These are phyloP conservation scores for Candolleomyces efflorescens DNA, from an alignment of 768 basidiomycete genomes.

Conservation along the genomic window DNA sequence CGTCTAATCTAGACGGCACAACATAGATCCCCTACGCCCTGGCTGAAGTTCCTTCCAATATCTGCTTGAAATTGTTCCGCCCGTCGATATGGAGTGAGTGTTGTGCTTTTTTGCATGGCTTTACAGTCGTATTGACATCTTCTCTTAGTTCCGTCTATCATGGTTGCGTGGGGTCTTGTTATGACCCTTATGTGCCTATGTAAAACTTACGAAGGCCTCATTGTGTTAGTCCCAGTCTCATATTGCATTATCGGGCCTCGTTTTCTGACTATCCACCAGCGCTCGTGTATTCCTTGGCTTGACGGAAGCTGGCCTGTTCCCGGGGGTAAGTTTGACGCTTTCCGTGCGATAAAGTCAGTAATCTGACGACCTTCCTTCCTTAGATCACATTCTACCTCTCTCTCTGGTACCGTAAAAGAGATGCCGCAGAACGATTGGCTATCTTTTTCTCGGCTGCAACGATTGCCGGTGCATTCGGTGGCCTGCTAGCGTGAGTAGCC, in stretches of 20 bases:
- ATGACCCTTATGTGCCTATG: constrained; percentile 28
- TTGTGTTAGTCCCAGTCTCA: constrained; percentile 15
- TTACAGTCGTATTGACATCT: not conserved
- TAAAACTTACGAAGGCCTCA: constrained; percentile 22
- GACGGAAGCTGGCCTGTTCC: constrained; percentile 33
- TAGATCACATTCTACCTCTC: constrained; percentile 43
- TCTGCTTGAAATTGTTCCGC: constrained; percentile 24
- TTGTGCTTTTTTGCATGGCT: not conserved
- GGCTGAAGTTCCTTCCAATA: constrained; percentile 29
- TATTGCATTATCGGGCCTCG: not conserved
- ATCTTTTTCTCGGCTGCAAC: constrained; percentile 63
- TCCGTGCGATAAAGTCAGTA: not conserved
- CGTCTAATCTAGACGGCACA: not conserved
- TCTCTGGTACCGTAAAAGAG: constrained; percentile 55
- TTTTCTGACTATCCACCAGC: constrained; percentile 11
- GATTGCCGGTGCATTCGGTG: constrained; percentile 46
- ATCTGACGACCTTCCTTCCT: not conserved
- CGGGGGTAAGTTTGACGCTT: constrained; percentile 19
- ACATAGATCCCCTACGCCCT: constrained; percentile 25
- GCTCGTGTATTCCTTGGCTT: constrained; percentile 35
- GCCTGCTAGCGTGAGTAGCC: constrained; percentile 40
- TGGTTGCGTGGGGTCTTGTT: constrained; percentile 27
- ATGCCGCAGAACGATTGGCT: constrained; percentile 52
- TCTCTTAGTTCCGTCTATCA: constrained; percentile 21
- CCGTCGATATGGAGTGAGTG: constrained; percentile 26